Evolutionary conservation across 371 early-diverging fungal genomes (phyloP).

Genomic region (Sporodiniella umbellata): DNA sequence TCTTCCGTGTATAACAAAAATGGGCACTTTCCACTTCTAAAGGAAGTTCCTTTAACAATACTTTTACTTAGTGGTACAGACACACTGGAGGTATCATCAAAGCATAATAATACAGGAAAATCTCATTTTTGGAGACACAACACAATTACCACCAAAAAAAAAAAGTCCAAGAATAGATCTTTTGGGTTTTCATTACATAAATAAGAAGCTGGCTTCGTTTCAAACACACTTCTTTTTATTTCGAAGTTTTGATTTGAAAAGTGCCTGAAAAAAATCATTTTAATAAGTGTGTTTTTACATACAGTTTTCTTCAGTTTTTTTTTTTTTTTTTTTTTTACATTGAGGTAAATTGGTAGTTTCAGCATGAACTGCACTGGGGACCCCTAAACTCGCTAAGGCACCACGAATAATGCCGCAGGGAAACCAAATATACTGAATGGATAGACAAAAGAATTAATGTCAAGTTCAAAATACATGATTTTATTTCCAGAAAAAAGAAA

Average conservation of each 20-base stretch:
- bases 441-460: background rate
- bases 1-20: background rate
- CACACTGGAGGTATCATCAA: background rate
- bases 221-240: conserved; percentile 25
- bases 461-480: no score
- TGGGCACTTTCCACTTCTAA: background rate
- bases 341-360: conserved; percentile 87
- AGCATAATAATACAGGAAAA: background rate
- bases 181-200: conserved; percentile 12
- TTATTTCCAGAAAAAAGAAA: no score
- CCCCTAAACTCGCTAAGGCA: conserved; percentile 84
- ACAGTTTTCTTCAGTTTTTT: no score
- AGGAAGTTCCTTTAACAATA: conserved; percentile 1
- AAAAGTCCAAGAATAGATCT: background rate
- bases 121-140: conserved; percentile 17
- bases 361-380: conserved; percentile 82
- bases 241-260: conserved; percentile 85
- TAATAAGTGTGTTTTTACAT: background rate
- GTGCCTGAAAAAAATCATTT: conserved; percentile 42
- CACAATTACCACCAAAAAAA: conserved; percentile 1
- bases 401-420: conserved; percentile 96
- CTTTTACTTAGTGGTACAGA: background rate
- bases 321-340: conserved; percentile 56
- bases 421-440: conserved; percentile 82
- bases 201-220: conserved; percentile 5